Evolutionary conservation across 2,329 filamentous ascomycete species (phyloP), one percentile per base, ranked within the genome.

Genomic region (Penicillium expansum): DNA sequence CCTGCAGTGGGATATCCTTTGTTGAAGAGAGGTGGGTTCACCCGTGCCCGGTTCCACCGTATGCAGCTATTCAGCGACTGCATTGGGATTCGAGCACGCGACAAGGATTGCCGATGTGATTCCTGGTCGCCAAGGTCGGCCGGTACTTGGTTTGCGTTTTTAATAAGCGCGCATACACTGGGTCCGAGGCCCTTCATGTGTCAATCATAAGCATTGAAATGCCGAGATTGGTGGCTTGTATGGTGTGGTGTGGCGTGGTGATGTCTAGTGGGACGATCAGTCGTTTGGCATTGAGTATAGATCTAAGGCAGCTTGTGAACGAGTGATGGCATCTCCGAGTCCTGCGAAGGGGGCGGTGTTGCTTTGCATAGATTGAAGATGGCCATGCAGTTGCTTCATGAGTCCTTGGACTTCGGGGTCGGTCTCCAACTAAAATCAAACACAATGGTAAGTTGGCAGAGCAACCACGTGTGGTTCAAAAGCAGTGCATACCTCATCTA

Each of bases 341-440:
- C 73, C 74, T 37, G 59, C 57, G 32, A 77, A 66, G 16, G 75
- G 74, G 16, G 68, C 67, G 2, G 68, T 69, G 52, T 79, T 79
- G 51, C 64, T 73, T 54, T 74, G 72, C 72, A 79, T 78, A 5
- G 77, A 79, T 60, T 71, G 69, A 18, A 79, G 69, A 68, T 79
- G 77, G 35, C 67, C 73, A 51, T 73, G 73, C 14, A 79, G 61
- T 58, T 78, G 77, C 48, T 69, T 71, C 56, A 78, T 62, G 41
- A 79, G 59, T 24, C 57, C 60, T 18, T 64, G 61, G 18, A 75
- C 59, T 22, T 75, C 74, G 9, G 74, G 69, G 56, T 78, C 76
- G 14, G 62, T 56, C 29, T 74, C 73, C 45, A 75, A 65, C 74
- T 77, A 61, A 22, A 57, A 44, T 48, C 3, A n/a, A 48, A 29